Base-by-base conservation (phyloP, 1,139 yeast species). In the Zygoascus sp. region DNA sequence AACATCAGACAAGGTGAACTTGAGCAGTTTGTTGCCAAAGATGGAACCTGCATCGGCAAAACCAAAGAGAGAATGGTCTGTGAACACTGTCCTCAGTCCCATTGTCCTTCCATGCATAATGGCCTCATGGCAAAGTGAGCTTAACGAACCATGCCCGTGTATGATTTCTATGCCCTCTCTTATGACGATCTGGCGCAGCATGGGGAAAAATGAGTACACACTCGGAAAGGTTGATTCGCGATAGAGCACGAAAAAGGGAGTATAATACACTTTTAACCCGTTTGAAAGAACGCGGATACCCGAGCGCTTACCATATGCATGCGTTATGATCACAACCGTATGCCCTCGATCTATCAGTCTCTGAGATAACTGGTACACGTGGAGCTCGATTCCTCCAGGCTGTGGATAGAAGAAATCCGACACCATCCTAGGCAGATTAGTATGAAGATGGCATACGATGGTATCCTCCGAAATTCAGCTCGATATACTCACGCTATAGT, bases 371-470 rank as follows among this genome's bases (percentile, higher is more conserved):
- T 92, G 97, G 65, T 87, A 89, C 20, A 92, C 88, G 62, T 94
- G 98, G 53, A 92, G 80, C 64, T 94, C 99, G 2, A 94, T 94
- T 7, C 99, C 99, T 1, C 99, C 99, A 0, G 97, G 84, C 63
- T 94, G 98, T 16, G 99, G 99, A 66, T 85, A 94, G 78, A 92
- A 94, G 73, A 89, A 94, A 67, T 94, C 99, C 37, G 96, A 84
- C 2, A 90, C 87, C 97, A 92, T 90, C 10, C 61, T 58, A 15
- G 21, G 5, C n/a, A 15, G n/a, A 44, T 45, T 45, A 45, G 47
- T 20, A 21, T 19, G 21, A n/a, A n/a, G n/a, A n/a, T n/a, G n/a
- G n/a, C n/a, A n/a, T n/a, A n/a, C 30, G 2, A 3, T 11, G 19
- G 9, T 38, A 3, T 9, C n/a, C 11, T 27, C 13, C 5, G 9